Evolutionary conservation across 768 basidiomycete species (phyloP), one percentile per base, ranked within the genome.

Genomic region (Galerina sulciceps): DNA sequence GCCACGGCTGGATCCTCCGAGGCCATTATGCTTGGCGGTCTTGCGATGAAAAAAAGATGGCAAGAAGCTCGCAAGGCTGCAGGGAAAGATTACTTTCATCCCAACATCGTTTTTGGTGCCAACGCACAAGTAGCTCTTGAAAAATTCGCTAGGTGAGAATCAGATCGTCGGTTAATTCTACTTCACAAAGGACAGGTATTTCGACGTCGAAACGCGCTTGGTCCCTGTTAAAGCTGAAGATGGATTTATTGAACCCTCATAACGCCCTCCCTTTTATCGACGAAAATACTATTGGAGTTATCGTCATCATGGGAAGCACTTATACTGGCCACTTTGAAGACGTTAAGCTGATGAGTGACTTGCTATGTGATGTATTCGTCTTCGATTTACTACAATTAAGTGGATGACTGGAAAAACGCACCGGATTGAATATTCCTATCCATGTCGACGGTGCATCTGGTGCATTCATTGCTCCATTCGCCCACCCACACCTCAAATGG

Each of bases 261-360:
- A 80, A 85, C 26, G 85, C 85, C 2, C 73, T 87, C 26, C 73
- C 82, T 57, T 82, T 72, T 59, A 83, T 87, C 44, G 87, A 90
- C 68, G 87, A 90, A 71, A 89, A 89, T 71, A 86, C 84, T 4
- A 89, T 89, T 62, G 85, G 86, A 35, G 80, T 89, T 31, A 86
- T 87, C 64, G 83, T 82, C 51, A 83, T 83, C 58, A 60, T 82
- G 6, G 81, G 78, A 36, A 78, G 77, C 60, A 79, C 76, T 3
- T 88, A 88, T 64, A 88, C 87, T 3, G 88, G 88, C 2, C 81
- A 83, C 51, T 89, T 85, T 67, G 88, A 88, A 69, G 69, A 82
- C 57, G 86, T 88, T 26, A 63, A 79, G 59, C 77, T 79, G 52
- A 85, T 89, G 82, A 78, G 76, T 59, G 73, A 80, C 42, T 71